Evolutionary conservation across 176 grass and related monocot species (phyloP).

Genomic region (Oryza officinalis): DNA sequence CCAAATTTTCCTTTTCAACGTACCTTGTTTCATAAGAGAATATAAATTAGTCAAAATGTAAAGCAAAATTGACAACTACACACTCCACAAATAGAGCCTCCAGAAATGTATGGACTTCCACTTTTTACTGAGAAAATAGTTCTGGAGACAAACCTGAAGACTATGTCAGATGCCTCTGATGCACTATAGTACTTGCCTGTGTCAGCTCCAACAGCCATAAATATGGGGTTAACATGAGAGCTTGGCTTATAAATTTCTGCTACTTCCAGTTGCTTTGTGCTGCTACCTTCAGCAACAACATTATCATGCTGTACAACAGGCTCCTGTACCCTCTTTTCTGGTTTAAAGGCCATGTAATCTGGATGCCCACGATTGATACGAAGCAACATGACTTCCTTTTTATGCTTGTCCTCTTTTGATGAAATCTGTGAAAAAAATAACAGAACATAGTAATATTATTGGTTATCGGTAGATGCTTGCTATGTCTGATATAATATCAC

Average conservation of each 20-base stretch:
- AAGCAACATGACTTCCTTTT: constrained; percentile 72
- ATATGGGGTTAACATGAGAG: constrained; percentile 88
- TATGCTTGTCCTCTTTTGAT: constrained; percentile 85
- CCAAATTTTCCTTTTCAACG: constrained; percentile 94
- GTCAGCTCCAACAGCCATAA: constrained; percentile 71
- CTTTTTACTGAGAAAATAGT: background rate
- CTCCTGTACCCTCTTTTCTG: constrained; percentile 72
- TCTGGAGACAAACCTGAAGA: constrained; percentile 62
- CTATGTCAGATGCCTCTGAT: constrained; percentile 76
- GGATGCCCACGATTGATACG: constrained; percentile 63
- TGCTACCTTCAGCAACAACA: constrained; percentile 45
- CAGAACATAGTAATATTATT: background rate
- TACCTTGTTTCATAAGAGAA: constrained; percentile 56
- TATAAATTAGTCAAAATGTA: constrained; percentile 23
- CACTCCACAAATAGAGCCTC: constrained; percentile 1
- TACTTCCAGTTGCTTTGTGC: constrained; percentile 71
- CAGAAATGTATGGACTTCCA: background rate
- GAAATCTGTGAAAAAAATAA: constrained; percentile 60
- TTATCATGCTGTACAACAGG: constrained; percentile 57
- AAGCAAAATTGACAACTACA: background rate
- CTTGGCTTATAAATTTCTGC: constrained; percentile 85
- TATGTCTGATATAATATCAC: background rate
- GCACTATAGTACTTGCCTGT: constrained; percentile 76
- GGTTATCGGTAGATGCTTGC: background rate
- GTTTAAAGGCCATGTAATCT: constrained; percentile 79